A percentile compares a stretch with the other conserved stretches of the same genome.
Conservation (phyloP, 2,329 filamentous ascomycete genomes). For the Pestalotiopsis sp. region DNA sequence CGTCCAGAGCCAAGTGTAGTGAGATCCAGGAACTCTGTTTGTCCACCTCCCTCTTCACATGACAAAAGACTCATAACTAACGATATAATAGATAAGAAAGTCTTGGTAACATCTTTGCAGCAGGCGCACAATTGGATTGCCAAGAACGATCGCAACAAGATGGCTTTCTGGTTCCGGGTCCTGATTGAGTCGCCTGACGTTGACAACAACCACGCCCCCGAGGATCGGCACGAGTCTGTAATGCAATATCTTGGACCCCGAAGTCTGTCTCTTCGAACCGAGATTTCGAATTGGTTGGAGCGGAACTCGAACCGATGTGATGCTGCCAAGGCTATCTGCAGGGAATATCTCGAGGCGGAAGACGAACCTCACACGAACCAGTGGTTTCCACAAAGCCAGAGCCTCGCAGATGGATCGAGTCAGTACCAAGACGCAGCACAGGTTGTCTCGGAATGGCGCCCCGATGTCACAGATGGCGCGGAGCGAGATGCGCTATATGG, state of each 20-base stretch:
- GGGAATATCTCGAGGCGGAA: constrained; percentile 55
- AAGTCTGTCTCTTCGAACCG: constrained; percentile 59
- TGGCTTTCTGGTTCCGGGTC: constrained; percentile 70
- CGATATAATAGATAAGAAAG: constrained; percentile 58
- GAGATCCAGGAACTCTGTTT: constrained; percentile 68
- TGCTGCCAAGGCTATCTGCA: constrained; percentile 56
- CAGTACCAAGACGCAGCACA: constrained; percentile 43
- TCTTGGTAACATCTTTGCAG: constrained; percentile 67
- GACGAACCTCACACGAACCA: constrained; percentile 52
- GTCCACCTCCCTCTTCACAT: constrained; percentile 25
- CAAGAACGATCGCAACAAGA: constrained; percentile 71
- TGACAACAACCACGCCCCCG: constrained; percentile 51
- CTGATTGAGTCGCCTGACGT: constrained; percentile 55
- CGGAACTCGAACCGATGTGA: constrained; percentile 63
- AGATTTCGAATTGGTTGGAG: constrained; percentile 66
- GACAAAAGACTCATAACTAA: constrained; percentile 21
- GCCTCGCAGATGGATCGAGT: constrained; percentile 46
- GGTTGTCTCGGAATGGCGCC: constrained; percentile 52
- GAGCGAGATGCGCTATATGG: constrained; percentile 63
- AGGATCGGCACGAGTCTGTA: constrained; percentile 54
- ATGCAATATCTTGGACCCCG: constrained; percentile 56
- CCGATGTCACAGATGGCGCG: constrained; percentile 58
- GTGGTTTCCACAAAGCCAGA: constrained; percentile 50
- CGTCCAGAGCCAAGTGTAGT: constrained; percentile 57
- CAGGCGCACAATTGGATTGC: constrained; percentile 72